Conservation (phyloP, 352 stramenopile genomes). For the Phytopythium cucurbitacearum region DNA sequence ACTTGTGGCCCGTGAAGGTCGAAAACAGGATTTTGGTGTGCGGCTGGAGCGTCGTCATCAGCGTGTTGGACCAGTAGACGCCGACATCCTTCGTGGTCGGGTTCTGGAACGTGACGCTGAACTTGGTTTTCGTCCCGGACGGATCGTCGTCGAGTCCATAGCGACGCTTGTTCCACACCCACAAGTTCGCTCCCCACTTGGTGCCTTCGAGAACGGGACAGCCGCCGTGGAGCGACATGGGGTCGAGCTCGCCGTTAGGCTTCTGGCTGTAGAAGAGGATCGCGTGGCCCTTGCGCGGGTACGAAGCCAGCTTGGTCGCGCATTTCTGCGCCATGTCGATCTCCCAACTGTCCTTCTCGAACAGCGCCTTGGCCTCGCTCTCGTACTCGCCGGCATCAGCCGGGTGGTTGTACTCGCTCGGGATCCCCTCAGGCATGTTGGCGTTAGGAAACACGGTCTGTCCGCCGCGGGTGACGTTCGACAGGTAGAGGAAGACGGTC, state of each 20-base stretch:
- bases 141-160: slow-evolving; percentile 46
- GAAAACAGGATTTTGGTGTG: slow-evolving; percentile 44
- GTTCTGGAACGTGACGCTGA: slow-evolving; percentile 71
- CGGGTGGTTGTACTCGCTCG: slow-evolving; percentile 50
- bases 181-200: slow-evolving; percentile 97
- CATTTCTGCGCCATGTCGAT: slow-evolving; percentile 77
- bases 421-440: slow-evolving; percentile 67
- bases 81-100: slow-evolving; percentile 40
- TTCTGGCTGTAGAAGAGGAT: slow-evolving; percentile 98
- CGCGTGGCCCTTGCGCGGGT: slow-evolving; percentile 86
- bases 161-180: slow-evolving; percentile 94
- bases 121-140: slow-evolving; percentile 20
- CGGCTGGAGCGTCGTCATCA: slow-evolving; percentile 59
- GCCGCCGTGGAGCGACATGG: slow-evolving; percentile 86
- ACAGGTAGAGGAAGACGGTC: slow-evolving; percentile 83
- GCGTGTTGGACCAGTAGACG: slow-evolving; percentile 64
- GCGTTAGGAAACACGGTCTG: slow-evolving; percentile 83
- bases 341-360: slow-evolving; percentile 64
- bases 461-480: slow-evolving; percentile 67
- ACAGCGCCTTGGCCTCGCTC: slow-evolving; percentile 41
- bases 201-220: slow-evolving; percentile 93
- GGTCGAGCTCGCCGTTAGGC: slow-evolving; percentile 90
- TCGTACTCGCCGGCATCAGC: slow-evolving; percentile 36
- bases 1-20: slow-evolving; percentile 66
- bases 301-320: slow-evolving; percentile 69